phyloP scores from a whole-genome alignment of 2,329 filamentous ascomycete species.

The Rutstroemia sydowiana region DNA sequence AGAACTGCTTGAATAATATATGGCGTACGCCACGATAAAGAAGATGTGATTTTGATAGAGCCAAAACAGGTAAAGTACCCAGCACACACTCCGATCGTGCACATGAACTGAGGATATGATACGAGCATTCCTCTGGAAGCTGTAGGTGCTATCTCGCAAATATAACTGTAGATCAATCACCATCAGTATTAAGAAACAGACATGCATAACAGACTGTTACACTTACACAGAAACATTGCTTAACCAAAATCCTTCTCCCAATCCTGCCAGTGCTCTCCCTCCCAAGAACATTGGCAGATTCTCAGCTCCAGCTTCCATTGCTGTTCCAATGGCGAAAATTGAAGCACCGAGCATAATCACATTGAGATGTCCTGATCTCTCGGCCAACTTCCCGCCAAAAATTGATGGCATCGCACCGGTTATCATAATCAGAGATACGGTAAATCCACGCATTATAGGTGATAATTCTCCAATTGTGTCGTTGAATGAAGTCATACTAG shows the following conservation, averaged over 20 bases:
- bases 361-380: conserved; percentile 32
- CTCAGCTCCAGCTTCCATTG: conserved; percentile 29
- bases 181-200: not conserved
- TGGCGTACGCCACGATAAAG: conserved; percentile 47
- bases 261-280: conserved; percentile 44
- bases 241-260: conserved; percentile 49
- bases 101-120: conserved; percentile 44
- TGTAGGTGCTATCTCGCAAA: not conserved
- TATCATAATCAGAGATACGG: conserved; percentile 50
- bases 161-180: not conserved
- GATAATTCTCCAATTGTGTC: conserved; percentile 40
- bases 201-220: no score
- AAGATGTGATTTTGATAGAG: conserved; percentile 37
- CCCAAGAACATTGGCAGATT: conserved; percentile 43
- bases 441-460: conserved; percentile 45
- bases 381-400: conserved; percentile 45
- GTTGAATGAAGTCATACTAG: conserved; percentile 39
- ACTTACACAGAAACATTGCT: conserved; percentile 41
- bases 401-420: conserved; percentile 49
- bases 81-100: conserved; percentile 40
- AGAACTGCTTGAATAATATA: conserved; percentile 41
- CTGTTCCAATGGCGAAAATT: not conserved
- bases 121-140: conserved; percentile 40
- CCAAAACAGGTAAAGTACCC: conserved; percentile 56
- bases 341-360: not conserved